Evolutionary conservation across 2,329 filamentous ascomycete genomes (phyloP).

Genomic region (Curvularia sp.): DNA sequence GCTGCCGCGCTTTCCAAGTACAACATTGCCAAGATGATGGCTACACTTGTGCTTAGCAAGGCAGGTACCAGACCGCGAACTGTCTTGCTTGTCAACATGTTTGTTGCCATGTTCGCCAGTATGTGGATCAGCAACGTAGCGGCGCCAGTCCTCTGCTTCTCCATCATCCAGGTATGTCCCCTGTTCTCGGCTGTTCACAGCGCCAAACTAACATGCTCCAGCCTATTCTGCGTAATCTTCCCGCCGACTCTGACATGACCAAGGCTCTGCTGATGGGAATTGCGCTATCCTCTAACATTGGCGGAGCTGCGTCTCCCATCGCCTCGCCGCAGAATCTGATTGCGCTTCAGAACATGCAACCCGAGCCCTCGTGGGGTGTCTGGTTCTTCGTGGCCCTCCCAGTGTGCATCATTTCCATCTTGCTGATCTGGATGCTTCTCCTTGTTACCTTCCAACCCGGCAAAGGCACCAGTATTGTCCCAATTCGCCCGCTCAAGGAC

Average conservation of each 20-base stretch:
- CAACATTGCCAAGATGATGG: constrained; percentile 96
- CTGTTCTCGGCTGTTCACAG: rapidly evolving
- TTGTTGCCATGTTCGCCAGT: constrained; percentile 94
- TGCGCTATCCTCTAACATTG: constrained; percentile 92
- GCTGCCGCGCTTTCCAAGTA: constrained; percentile 96
- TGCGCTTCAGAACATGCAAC: constrained; percentile 93
- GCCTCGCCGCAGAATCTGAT: constrained; percentile 98
- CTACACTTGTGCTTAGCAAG: constrained; percentile 94
- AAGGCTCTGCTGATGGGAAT: constrained; percentile 96
- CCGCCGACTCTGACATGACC: constrained; percentile 88
- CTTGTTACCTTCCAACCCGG: constrained; percentile 85
- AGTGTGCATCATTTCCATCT: constrained; percentile 85
- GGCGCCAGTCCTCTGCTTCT: constrained; percentile 94
- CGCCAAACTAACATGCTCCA: constrained; percentile 48
- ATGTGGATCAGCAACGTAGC: constrained; percentile 99
- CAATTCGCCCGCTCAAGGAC: constrained; percentile 89
- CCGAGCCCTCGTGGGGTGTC: constrained; percentile 86
- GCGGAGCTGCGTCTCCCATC: constrained; percentile 94
- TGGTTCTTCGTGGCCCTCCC: constrained; percentile 98
- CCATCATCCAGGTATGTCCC: constrained; percentile 81
- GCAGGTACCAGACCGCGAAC: constrained; percentile 88
- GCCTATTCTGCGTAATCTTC: constrained; percentile 93
- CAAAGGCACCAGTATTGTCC: constrained; percentile 84
- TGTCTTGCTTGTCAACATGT: constrained; percentile 97
- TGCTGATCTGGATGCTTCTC: constrained; percentile 88